These are phyloP conservation scores for grape (Vitis vinifera) DNA, from an alignment of 164 flowering plant species.

Conservation along the genomic window DNA sequence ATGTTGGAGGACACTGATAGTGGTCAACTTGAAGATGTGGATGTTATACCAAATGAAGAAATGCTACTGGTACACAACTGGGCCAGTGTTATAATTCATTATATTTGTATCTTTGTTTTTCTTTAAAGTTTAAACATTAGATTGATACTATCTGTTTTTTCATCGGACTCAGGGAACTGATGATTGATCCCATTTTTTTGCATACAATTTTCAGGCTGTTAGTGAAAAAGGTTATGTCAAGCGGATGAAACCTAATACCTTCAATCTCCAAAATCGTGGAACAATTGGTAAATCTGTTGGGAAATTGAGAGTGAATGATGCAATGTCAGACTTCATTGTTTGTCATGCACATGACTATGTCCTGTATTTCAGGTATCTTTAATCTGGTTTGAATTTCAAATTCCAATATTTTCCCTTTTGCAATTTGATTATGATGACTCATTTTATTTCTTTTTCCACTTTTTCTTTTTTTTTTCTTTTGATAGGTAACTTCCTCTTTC, in stretches of 20 bases:
- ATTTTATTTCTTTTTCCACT: too few relatives aligned
- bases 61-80: conserved; percentile 63
- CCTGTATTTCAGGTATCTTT: conserved; percentile 80
- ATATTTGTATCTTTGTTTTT: too few relatives aligned
- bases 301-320: conserved; percentile 84
- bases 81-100: too few relatives aligned
- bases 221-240: conserved; percentile 98
- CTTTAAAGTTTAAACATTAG: background rate
- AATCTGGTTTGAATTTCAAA: background rate
- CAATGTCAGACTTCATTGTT: conserved; percentile 92
- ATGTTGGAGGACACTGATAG: conserved; percentile 74
- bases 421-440: background rate
- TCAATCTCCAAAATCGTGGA: conserved; percentile 88
- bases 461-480: too few relatives aligned
- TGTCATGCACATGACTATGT: conserved; percentile 89
- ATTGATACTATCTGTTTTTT: background rate
- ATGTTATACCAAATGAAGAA: conserved; percentile 96
- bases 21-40: conserved; percentile 87
- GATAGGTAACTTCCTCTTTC: too few relatives aligned
- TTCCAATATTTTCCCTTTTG: background rate
- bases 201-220: conserved; percentile 51
- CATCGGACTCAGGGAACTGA: too few relatives aligned
- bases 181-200: too few relatives aligned
- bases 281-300: conserved; percentile 99
- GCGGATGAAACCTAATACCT: conserved; percentile 87